Percentiles rank a stretch among this genome's conserved stretches.
These are phyloP conservation scores for Paracorniculantispora psalliotae DNA, from an alignment of 2,329 filamentous ascomycete species.

Conservation along the genomic window DNA sequence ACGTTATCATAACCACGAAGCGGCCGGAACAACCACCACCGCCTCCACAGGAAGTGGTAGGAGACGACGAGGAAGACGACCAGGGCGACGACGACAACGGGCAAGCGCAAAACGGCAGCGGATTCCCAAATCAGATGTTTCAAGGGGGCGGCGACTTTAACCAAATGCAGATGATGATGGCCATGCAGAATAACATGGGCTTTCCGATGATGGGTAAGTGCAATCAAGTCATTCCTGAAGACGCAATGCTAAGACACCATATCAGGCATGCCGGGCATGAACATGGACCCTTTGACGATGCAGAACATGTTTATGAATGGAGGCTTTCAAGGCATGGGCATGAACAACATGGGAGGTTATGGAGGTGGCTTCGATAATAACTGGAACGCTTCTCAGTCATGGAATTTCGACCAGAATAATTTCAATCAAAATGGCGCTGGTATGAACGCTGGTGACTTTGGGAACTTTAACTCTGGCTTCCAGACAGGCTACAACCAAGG, in stretches of 20 bases:
- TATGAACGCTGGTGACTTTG: conserved; percentile 77
- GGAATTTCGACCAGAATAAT: conserved; percentile 85
- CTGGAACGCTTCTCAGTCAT: conserved; percentile 77
- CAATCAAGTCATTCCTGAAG: neutral
- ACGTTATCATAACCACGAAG: conserved; percentile 16
- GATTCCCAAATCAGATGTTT: conserved; percentile 53
- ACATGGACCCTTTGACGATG: conserved; percentile 76
- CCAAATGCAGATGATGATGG: conserved; percentile 78
- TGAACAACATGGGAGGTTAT: conserved; percentile 72
- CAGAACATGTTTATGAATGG: conserved; percentile 76
- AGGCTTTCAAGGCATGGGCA: conserved; percentile 73
- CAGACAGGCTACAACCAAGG: conserved; percentile 75
- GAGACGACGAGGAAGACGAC: conserved; percentile 22
- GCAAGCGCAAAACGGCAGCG: conserved; percentile 30
- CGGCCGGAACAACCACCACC: conserved; percentile 18
- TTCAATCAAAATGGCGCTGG: conserved; percentile 80
- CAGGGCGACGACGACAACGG: conserved; percentile 28
- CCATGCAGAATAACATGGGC: conserved; percentile 65
- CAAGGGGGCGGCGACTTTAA: conserved; percentile 61
- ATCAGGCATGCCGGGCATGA: conserved; percentile 73
- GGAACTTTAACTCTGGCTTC: conserved; percentile 72
- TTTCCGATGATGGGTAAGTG: conserved; percentile 84
- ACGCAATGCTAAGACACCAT: neutral
- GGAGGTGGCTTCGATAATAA: conserved; percentile 67
- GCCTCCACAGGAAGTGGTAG: conserved; percentile 18